These are phyloP conservation scores for Fusarium hainanense DNA, from an alignment of 2,329 filamentous ascomycete genomes.

Conservation along the genomic window DNA sequence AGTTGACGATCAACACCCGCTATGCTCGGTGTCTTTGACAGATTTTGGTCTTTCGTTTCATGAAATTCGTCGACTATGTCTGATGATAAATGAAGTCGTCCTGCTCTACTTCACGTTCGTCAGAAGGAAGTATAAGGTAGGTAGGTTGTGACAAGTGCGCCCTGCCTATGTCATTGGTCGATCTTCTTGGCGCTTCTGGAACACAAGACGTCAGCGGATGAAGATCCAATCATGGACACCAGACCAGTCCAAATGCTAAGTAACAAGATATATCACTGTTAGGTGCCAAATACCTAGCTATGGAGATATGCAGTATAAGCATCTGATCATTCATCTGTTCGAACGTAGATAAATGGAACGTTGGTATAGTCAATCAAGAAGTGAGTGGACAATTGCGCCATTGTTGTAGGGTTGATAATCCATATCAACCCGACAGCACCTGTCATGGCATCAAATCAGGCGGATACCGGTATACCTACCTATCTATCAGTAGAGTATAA, in stretches of 20 bases:
- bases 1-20: neutral
- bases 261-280: neutral
- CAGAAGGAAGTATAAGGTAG: neutral
- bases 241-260: neutral
- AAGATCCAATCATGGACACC: neutral
- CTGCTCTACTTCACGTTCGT: slow-evolving; percentile 27
- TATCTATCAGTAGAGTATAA: neutral
- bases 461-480: no score
- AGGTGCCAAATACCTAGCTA: neutral
- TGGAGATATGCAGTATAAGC: neutral
- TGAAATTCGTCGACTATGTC: neutral
- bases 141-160: neutral
- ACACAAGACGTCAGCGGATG: slow-evolving; percentile 15
- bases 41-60: neutral
- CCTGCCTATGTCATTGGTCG: slow-evolving; percentile 27
- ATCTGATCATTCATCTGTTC: neutral
- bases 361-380: neutral
- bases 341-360: neutral
- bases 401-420: neutral
- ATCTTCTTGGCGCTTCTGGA: slow-evolving; percentile 2
- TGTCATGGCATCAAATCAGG: neutral
- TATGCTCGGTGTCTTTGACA: neutral
- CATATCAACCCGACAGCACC: neutral
- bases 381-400: neutral
- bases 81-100: neutral